Evolutionary conservation across 768 basidiomycete genomes (phyloP), one percentile per base, ranked within the genome.

Genomic region (Austroboletus festivus): DNA sequence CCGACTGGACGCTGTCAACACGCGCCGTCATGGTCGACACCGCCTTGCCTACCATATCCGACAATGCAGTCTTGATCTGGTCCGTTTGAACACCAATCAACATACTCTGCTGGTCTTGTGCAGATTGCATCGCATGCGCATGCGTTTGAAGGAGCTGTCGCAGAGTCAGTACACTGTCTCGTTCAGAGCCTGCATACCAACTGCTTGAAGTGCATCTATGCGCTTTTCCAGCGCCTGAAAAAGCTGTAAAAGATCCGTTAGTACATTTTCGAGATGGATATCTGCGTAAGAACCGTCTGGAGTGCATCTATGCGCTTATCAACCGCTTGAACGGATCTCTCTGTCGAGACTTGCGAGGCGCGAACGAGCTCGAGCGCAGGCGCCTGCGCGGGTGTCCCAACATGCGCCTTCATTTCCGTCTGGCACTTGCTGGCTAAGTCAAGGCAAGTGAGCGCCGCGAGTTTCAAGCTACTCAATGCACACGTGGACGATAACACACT

Each of bases 361-460:
- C 67, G 71, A 16, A 77, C 49, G 7, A 67, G 57, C 21, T 74
- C 75, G 16, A 80, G 55, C 6, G 61, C 48, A 5, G 61, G 35
- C 3, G 60, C 59, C 63, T 87, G 85, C 0, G 78, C 76, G 1
- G 83, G 85, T 7, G 58, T 61, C 8, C 85, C 84, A 7, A 87
- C 53, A 37, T 78, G 68, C 28, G 75, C 77, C 55, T 82, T 81
- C 23, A 87, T 63, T 54, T 81, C 78, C 3, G 69, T 72, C 60
- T 88, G 86, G 51, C 76, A 78, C 55, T 82, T 73, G 55, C 82
- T 84, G 9, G 81, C 86, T 88, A 53, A 33, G 46, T 15, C 18
- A 41, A 15, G 20, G 62, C 58, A 51, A 47, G 23, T 42, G 31
- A n/a, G n/a, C n/a, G n/a, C n/a, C n/a, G n/a, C n/a, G n/a, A n/a